These are phyloP conservation scores for Ganoderma meredithae DNA, from an alignment of 1,284 basidiomycete genomes.

Conservation along the genomic window DNA sequence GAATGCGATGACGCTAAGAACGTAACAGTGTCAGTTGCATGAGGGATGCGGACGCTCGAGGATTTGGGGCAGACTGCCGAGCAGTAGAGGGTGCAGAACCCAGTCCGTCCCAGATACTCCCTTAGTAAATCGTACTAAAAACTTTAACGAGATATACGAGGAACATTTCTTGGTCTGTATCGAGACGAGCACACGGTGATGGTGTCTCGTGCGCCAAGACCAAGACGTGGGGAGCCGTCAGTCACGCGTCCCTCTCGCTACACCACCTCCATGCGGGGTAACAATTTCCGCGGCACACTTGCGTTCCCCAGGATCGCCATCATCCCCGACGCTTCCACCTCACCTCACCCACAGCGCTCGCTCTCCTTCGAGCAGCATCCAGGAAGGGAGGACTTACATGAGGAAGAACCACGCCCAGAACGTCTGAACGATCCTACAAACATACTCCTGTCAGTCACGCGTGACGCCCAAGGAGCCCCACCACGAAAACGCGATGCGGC, in stretches of 20 bases:
- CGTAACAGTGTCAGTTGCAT: constrained; percentile 7
- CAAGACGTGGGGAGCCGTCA: background rate
- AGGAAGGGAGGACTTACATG: constrained; percentile 49
- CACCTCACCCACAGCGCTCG: background rate
- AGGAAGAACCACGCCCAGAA: constrained; percentile 84
- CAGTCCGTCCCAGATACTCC: background rate
- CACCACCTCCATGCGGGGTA: background rate
- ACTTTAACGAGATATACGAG: no score
- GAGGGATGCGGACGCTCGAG: background rate
- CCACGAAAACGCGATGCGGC: background rate
- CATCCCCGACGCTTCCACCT: background rate
- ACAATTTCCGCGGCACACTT: background rate
- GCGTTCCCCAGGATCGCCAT: background rate
- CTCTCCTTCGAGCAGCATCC: background rate
- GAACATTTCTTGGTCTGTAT: no score
- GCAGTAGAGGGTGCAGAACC: background rate
- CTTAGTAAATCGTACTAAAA: background rate
- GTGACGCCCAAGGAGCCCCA: constrained; percentile 28
- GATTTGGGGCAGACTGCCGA: background rate
- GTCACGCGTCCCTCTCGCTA: background rate
- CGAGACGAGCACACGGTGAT: background rate
- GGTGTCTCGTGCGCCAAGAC: background rate
- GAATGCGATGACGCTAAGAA: constrained; percentile 75
- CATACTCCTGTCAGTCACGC: constrained; percentile 23
- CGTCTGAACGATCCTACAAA: constrained; percentile 75